phyloP scores from a whole-genome alignment of 495 filamentous ascomycete species.

The Pyrenula massariospora region DNA sequence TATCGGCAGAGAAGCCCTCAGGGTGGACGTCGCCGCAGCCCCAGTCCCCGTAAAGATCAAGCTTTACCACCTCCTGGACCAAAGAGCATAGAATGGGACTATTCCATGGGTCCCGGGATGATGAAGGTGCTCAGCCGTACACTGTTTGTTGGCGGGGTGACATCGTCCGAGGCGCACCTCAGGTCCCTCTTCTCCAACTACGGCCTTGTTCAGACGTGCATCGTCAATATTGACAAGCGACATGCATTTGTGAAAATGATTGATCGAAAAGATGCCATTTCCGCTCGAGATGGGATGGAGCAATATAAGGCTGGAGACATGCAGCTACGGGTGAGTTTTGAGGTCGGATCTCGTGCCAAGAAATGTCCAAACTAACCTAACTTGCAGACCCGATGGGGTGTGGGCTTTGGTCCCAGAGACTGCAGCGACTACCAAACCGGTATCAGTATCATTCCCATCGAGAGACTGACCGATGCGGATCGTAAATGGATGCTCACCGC shows the following conservation, averaged over 20 bases:
- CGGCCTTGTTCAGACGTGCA: slow-evolving; percentile 88
- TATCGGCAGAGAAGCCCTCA: slow-evolving; percentile 80
- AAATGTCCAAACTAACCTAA: slow-evolving; percentile 11
- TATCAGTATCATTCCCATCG: slow-evolving; percentile 85
- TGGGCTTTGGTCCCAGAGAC: slow-evolving; percentile 93
- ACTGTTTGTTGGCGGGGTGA: slow-evolving; percentile 92
- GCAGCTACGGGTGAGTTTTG: slow-evolving; percentile 60
- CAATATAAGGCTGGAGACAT: slow-evolving; percentile 57
- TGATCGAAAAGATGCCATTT: slow-evolving; percentile 69
- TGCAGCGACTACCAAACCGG: slow-evolving; percentile 93
- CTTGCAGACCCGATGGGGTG: slow-evolving; percentile 82
- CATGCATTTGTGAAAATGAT: slow-evolving; percentile 99
- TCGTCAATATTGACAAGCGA: slow-evolving; percentile 93
- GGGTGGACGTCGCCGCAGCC: slow-evolving; percentile 48
- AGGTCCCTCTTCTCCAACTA: slow-evolving; percentile 64
- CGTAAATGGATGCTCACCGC: slow-evolving; percentile 95
- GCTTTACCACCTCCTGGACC: slow-evolving; percentile 44
- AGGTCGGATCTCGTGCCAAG: neutral
- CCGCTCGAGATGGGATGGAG: slow-evolving; percentile 86
- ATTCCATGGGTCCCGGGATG: slow-evolving; percentile 52
- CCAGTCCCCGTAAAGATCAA: slow-evolving; percentile 44
- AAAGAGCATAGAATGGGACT: slow-evolving; percentile 77
- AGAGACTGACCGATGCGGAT: slow-evolving; percentile 88
- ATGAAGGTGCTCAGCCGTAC: slow-evolving; percentile 95
- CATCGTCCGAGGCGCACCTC: slow-evolving; percentile 70